Evolutionary conservation across 2,329 filamentous ascomycete genomes (phyloP).

Genomic region (Phaeophleospora eucalypticola): DNA sequence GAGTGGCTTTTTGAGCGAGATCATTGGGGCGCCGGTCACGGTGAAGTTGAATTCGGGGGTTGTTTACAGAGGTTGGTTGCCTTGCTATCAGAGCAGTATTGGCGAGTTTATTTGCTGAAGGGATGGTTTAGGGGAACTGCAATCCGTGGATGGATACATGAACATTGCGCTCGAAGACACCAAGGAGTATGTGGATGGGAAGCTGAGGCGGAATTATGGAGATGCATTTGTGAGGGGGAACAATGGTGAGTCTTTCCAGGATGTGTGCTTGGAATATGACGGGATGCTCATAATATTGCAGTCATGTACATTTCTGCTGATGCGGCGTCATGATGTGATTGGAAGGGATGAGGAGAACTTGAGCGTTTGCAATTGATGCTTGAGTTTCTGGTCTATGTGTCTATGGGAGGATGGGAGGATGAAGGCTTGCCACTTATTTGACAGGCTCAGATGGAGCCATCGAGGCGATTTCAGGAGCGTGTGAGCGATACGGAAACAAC

Average conservation of each 20-base stretch:
- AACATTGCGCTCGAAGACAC: conserved; percentile 98
- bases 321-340: conserved; percentile 13
- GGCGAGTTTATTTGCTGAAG: neutral
- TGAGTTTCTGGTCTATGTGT: neutral
- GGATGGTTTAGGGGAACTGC: conserved; percentile 73
- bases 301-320: conserved; percentile 70
- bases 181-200: conserved; percentile 82
- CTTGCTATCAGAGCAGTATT: neutral
- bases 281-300: conserved; percentile 36
- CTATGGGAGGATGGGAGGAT: too few relatives aligned
- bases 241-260: conserved; percentile 60
- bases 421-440: too few relatives aligned
- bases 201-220: conserved; percentile 76
- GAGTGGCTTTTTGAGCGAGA: conserved; percentile 86
- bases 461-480: too few relatives aligned
- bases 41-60: conserved; percentile 99
- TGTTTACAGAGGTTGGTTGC: conserved; percentile 79
- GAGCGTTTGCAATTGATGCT: neutral
- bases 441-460: too few relatives aligned
- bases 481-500: too few relatives aligned
- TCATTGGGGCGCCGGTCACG: conserved; percentile 88
- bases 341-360: neutral
- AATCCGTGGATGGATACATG: conserved; percentile 99
- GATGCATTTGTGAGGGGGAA: conserved; percentile 96
- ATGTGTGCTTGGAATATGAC: neutral